Evolutionary conservation across 768 basidiomycete genomes (phyloP).

Genomic region (Chalciporus piperatus): DNA sequence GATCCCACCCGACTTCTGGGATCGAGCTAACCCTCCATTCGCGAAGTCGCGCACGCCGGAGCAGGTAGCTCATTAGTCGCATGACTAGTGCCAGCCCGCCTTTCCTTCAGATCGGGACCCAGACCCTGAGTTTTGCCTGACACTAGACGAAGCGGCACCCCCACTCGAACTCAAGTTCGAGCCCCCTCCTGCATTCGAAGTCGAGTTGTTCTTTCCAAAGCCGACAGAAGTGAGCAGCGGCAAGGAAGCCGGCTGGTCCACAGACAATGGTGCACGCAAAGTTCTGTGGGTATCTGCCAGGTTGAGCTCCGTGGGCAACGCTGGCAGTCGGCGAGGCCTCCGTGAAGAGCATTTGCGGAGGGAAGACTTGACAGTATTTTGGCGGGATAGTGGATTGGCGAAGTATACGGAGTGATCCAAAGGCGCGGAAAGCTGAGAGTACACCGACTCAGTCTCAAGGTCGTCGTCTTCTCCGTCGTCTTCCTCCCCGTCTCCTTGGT

Average conservation of each 20-base stretch:
- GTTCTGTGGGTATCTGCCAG: slow-evolving; percentile 9
- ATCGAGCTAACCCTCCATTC: slow-evolving; percentile 12
- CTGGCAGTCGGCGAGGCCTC: neutral
- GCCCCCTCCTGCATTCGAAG: slow-evolving; percentile 5
- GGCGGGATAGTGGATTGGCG: slow-evolving; percentile 3
- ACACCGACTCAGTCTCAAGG: slow-evolving; percentile 12
- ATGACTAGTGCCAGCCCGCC: slow-evolving; percentile 19
- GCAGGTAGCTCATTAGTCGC: neutral
- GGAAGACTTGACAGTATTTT: neutral
- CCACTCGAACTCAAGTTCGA: slow-evolving; percentile 11
- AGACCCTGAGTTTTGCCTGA: slow-evolving; percentile 4
- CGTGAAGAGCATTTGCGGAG: slow-evolving; percentile 13
- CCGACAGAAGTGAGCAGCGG: slow-evolving; percentile 26
- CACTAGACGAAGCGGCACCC: no score
- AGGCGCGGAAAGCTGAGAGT: slow-evolving; percentile 26
- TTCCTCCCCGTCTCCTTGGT: neutral
- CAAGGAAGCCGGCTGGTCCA: neutral
- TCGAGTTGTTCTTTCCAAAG: slow-evolving; percentile 24
- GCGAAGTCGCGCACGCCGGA: slow-evolving; percentile 22
- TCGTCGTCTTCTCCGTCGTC: neutral
- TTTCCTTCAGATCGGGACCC: slow-evolving; percentile 10
- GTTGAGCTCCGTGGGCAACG: slow-evolving; percentile 5
- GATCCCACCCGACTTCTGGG: slow-evolving; percentile 28
- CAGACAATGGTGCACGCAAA: slow-evolving; percentile 7
- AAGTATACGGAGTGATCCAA: slow-evolving; percentile 10